Base-by-base conservation (phyloP, 139 green algal genomes). In the Tetraselmis chui region DNA sequence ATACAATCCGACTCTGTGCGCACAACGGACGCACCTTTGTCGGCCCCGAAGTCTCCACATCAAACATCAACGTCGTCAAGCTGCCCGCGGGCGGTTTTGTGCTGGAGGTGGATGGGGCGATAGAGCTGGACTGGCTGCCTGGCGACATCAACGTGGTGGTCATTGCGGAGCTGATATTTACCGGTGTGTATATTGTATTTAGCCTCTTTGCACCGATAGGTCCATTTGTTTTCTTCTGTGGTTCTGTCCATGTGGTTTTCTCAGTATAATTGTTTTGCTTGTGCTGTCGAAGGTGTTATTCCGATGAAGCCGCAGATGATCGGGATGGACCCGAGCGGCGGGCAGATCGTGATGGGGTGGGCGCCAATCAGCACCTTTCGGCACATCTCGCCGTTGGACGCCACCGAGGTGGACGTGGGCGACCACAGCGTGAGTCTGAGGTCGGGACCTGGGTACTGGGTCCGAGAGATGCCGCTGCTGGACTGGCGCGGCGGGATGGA, bases 1-100 rank as follows among this genome's bases (percentile, higher is more conserved):
- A 92, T 83, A 78, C 59, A 1, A 82, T 94, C 27, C 83, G 88
- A 2, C 83, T 90, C 31, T 77, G 67, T 0, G 81, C 89, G 59
- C 91, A 94, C 85, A 94, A 94, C 78, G 91, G 91, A 29, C 86
- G 91, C 75, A 86, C 79, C 18, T 94, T 92, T 86, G 85, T 93
- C 25, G 91, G 85, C 82, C 74, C 87, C 31, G 18, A 76, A 27
- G 82, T 32, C 1, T 28, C 81, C 30, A n/a, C 23, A 29, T 28
- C 31, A 27, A 24, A 22, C 23, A 29, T 59, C 25, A 76, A 31
- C 5, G 32, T 77, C 30, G 27, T 78, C 2, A 31, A 74, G 30
- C n/a, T 82, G 22, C 25, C 28, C 18, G 81, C 75, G 81, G 83
- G 83, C 1, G 31, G 31, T 31, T 75, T 79, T n/a, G 23, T 80